A percentile compares a stretch with the other conserved stretches of the same genome.
Evolutionary conservation across 805 yeast genomes (phyloP).

Genomic region (Candida sakaeoensis): DNA sequence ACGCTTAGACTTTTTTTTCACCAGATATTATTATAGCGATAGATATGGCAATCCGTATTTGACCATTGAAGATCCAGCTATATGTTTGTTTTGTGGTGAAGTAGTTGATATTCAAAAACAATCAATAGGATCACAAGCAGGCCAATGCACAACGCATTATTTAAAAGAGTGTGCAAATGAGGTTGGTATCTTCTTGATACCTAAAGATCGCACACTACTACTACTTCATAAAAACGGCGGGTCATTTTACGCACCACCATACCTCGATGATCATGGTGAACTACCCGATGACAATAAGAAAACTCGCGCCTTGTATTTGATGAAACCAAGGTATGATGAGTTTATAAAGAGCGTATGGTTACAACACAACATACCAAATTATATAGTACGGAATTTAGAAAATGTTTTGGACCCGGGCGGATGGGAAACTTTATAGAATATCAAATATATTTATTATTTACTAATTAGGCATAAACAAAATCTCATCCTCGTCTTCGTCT

Average conservation of each 20-base stretch:
- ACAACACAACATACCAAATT: constrained; percentile 71
- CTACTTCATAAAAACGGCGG: constrained; percentile 74
- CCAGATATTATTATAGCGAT: constrained; percentile 49
- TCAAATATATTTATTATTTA: background rate
- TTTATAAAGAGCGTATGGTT: constrained; percentile 70
- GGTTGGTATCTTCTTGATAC: constrained; percentile 69
- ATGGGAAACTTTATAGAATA: constrained; percentile 73
- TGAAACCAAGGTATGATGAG: constrained; percentile 58
- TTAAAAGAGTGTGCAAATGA: constrained; percentile 58
- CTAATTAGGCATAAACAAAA: constrained; percentile 1
- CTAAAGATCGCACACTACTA: constrained; percentile 62
- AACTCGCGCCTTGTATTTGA: constrained; percentile 68
- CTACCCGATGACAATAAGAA: constrained; percentile 68
- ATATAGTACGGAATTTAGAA: constrained; percentile 77
- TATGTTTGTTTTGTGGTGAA: constrained; percentile 80
- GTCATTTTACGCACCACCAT: constrained; percentile 80
- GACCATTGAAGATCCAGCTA: constrained; percentile 65
- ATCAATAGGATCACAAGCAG: constrained; percentile 52
- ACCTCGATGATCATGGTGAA: constrained; percentile 83
- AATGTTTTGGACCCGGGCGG: constrained; percentile 85
- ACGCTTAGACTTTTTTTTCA: constrained; percentile 65
- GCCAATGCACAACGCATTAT: constrained; percentile 78
- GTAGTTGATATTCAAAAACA: constrained; percentile 63
- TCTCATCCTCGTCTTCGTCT: constrained; percentile 1
- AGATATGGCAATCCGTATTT: constrained; percentile 36